Evolutionary conservation across 768 basidiomycete genomes (phyloP), one percentile per base, ranked within the genome.

Genomic region (Astraeus odoratus): DNA sequence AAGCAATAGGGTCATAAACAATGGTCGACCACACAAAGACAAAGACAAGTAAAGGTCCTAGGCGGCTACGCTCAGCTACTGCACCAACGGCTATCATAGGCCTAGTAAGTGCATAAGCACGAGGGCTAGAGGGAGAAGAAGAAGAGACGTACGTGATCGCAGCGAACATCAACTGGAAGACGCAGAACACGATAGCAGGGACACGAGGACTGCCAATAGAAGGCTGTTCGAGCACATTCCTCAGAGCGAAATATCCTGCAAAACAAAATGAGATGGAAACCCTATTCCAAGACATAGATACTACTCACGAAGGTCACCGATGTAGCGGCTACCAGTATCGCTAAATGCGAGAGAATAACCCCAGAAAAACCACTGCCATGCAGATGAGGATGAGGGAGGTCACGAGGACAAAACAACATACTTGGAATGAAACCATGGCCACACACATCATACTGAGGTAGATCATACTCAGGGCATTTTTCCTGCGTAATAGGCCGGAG

Each of bases 1-100:
- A 91, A 0, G 91, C 95, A 46, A 98, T 81, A 2, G 93, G 92
- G 57, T 95, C 86, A 65, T 97, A 97, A 15, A 93, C 90, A 46
- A 92, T 57, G 4, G 87, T 88, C 9, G 80, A 73, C 95, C 95
- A 98, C 41, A 80, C 58, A 57, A 97, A 97, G 53, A 92, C 78
- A 67, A 97, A 97, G 44, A 93, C 78, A 50, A 95, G 76, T 31
- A 87, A 67, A 1, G 95, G 95, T 1, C 91, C 84, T 12, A 96
- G 75, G 3, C 86, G 80, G 10, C 78, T 79, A 39, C 92, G 86
- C 57, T 98, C 95, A 8, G 92, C 92, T 44, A 94, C 81, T 20
- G 92, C 95, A 47, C 95, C 95, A 44, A 94, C 73, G 26, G 92
- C 92, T 47, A 95, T 78, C 58, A 91, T 86, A 7, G 90, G 86